phyloP scores from a whole-genome alignment of 352 stramenopile genomes.

The Elongisporangium senticosum region DNA sequence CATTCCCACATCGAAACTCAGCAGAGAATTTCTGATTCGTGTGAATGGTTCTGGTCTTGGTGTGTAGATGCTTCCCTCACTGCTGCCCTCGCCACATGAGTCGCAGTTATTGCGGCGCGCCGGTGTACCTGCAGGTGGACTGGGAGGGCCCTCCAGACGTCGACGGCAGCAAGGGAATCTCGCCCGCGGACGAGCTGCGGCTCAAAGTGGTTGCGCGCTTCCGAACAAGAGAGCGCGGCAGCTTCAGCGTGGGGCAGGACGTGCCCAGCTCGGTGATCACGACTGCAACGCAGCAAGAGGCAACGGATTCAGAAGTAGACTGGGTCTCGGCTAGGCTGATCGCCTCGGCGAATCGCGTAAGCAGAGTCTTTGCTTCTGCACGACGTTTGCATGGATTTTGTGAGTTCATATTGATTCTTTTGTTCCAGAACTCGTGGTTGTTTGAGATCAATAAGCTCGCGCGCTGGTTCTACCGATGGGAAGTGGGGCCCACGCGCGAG shows the following conservation, averaged over 20 bases:
- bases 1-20: too few species aligned
- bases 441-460: constrained; percentile 53
- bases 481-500: constrained; percentile 53
- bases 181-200: constrained; percentile 12
- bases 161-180: constrained; percentile 6
- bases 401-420: background rate
- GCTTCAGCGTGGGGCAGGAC: constrained; percentile 31
- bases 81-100: constrained; percentile 62
- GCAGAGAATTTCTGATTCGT: too few species aligned
- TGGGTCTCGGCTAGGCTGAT: too few species aligned
- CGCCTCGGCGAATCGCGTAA: constrained; percentile 8
- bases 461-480: constrained; percentile 72
- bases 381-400: background rate
- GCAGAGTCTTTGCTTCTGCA: constrained; percentile 13
- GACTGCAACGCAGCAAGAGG: too few species aligned
- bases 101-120: constrained; percentile 62
- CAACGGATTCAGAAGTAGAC: too few species aligned
- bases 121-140: constrained; percentile 36
- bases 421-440: constrained; percentile 8
- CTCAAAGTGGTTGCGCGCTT: constrained; percentile 32
- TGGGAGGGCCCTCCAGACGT: constrained; percentile 12
- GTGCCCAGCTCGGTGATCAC: too few species aligned
- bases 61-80: constrained; percentile 36
- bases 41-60: too few species aligned
- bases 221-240: constrained; percentile 12